phyloP scores from a whole-genome alignment of 352 stramenopile species.

The Phytophthora nicotianae region DNA sequence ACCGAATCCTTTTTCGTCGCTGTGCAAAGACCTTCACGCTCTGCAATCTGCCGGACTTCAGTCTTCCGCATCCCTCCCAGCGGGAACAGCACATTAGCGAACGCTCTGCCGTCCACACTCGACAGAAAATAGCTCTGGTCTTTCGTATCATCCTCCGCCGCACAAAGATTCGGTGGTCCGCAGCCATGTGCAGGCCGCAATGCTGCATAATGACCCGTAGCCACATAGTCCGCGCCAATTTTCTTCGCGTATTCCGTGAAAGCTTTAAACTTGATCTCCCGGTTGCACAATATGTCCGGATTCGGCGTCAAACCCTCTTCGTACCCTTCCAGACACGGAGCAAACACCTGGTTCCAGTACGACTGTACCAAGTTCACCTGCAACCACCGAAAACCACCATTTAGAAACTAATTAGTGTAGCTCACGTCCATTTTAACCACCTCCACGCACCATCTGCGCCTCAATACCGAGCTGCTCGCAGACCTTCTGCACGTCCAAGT shows the following conservation, averaged over 20 bases:
- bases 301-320: constrained; percentile 91
- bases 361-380: constrained; percentile 92
- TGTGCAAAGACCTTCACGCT: constrained; percentile 79
- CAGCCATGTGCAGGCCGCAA: constrained; percentile 46
- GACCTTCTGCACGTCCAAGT: constrained; percentile 92
- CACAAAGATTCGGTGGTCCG: constrained; percentile 70
- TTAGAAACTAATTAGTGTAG: constrained; percentile 1
- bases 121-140: constrained; percentile 98
- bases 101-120: constrained; percentile 70
- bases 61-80: constrained; percentile 93
- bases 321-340: constrained; percentile 94
- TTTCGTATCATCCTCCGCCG: constrained; percentile 89
- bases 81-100: constrained; percentile 93
- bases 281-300: constrained; percentile 97
- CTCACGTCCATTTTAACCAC: constrained; percentile 2
- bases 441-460: constrained; percentile 55
- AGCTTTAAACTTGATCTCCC: constrained; percentile 98
- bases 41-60: constrained; percentile 91
- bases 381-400: constrained; percentile 7
- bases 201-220: constrained; percentile 96
- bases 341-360: constrained; percentile 98
- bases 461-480: constrained; percentile 92
- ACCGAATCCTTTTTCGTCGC: constrained; percentile 95
- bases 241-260: constrained; percentile 93
- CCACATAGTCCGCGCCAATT: constrained; percentile 91